Evolutionary conservation across 2,329 filamentous ascomycete genomes (phyloP), one percentile per base, ranked within the genome.

Genomic region (Chaetomiaceae sp.): DNA sequence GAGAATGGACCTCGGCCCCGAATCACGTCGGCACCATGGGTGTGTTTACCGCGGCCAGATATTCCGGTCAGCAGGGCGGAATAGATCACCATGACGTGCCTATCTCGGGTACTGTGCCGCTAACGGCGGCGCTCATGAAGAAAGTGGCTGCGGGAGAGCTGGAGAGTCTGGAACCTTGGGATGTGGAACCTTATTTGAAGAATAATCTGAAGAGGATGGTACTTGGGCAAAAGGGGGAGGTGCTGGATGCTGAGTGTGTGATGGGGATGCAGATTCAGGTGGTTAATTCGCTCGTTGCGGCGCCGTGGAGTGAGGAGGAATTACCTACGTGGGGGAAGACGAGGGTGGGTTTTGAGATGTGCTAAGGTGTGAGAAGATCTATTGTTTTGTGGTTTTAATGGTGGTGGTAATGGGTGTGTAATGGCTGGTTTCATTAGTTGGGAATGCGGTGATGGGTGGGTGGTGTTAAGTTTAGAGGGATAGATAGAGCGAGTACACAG

Each of bases 11-110:
- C 1, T 65, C 66, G 36, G 75, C 79, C 0, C 62, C 69, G 1
- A 84, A 79, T 56, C 74, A 86, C 9, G 75, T 86, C 2, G 86
- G 86, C 2, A 79, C 79, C 0, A 77, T 85, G 58, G 79, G 77
- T 14, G 71, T 83, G 13, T 82, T 84, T 57, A 70, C 76, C 9
- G 16, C 37, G 8, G 43, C 23, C 2, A 16, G 33, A 2, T 29
- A 33, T 23, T 11, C 11, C 42, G 27, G 5, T 5, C 16, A n/a
- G n/a, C n/a, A 34, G 6, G 10, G 11, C 25, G 27, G 8, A 20
- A 29, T 27, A 13, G 25, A 20, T 16, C 13, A n/a, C 4, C 67
- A 65, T 21, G 67, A 62, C 36, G 65, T 64, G 25, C 69, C 69
- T 45, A 69, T 78, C 14, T 72, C 76, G 1, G 76, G 78, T 1